Conservation (phyloP, 2,329 filamentous ascomycete species). For the Aspergillus piperis region DNA sequence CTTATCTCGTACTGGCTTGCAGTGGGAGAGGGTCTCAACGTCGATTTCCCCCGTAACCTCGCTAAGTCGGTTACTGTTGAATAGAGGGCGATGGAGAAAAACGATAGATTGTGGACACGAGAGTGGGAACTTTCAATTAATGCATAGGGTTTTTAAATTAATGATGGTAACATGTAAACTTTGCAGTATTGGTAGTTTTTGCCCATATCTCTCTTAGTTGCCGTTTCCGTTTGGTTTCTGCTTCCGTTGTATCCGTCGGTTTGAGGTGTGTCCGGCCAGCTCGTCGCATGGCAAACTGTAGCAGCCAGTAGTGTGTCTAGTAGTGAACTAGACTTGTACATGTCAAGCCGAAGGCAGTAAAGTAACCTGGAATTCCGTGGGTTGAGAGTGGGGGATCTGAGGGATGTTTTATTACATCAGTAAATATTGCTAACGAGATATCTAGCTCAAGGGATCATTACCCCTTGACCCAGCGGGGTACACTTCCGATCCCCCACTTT, state of each 20-base stretch:
- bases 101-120: conserved; percentile 5
- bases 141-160: conserved; percentile 6
- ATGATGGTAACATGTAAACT: conserved; percentile 8
- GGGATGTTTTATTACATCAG: neutral
- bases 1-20: conserved; percentile 99
- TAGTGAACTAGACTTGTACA: too few species aligned
- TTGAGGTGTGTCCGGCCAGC: neutral
- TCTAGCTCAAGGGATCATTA: neutral
- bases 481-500: neutral
- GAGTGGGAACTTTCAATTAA: neutral
- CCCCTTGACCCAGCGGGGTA: neutral
- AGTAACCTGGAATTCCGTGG: too few species aligned
- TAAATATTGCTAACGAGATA: neutral
- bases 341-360: too few species aligned
- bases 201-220: neutral
- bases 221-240: neutral
- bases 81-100: conserved; percentile 52
- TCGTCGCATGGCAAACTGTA: neutral
- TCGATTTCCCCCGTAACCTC: conserved; percentile 97
- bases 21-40: conserved; percentile 91
- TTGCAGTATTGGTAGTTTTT: neutral
- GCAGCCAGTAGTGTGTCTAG: too few species aligned
- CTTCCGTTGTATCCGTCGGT: neutral
- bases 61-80: conserved; percentile 99
- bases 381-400: too few species aligned